Evolutionary conservation across 1,139 yeast species (phyloP), one percentile per base, ranked within the genome.

Genomic region (Geotrichum bryndzae): DNA sequence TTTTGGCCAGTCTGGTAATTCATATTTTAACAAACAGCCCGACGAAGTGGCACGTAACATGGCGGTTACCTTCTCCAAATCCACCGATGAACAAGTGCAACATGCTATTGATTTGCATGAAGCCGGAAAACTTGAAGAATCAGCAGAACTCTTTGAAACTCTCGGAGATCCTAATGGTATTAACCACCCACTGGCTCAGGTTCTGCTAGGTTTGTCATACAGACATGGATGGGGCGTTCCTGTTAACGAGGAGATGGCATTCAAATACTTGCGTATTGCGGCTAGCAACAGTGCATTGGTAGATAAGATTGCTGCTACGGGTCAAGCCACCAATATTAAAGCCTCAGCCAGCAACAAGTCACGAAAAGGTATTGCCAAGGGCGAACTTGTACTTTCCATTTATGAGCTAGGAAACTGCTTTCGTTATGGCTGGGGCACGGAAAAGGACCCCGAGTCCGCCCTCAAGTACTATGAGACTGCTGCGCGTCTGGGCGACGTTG

Each of bases 181-280:
- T 18, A 67, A 68, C 59, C 65, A 70, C 53, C 74, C 75, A 15
- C 61, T 73, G 29, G 75, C 76, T 4, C 76, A 73, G 59, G 71
- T 73, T 2, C 66, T 73, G 46, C 66, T 66, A 51, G 76, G 76
- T 1, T 63, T 73, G 53, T 66, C 73, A 6, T 66, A 73, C n/a
- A 64, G 76, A 22, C 76, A 73, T 56, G 76, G 76, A 13, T 73
- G 76, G 76, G 76, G 76, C 18, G 67, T 70, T 41, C 60, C 58
- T 7, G 61, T 63, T 23, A 65, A 73, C 53, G 72, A 69, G 33
- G 63, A 55, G 6, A 60, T 59, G 2, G 76, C 72, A 33, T 69
- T 73, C 55, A 60, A 59, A 60, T 71, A 67, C 57, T 66, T 73
- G 31, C 65, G 70, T 7, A 61, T 66, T 41, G 75, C 75, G 8